Conservation (phyloP, 2,329 filamentous ascomycete species). For the Acrodontium crateriforme region DNA sequence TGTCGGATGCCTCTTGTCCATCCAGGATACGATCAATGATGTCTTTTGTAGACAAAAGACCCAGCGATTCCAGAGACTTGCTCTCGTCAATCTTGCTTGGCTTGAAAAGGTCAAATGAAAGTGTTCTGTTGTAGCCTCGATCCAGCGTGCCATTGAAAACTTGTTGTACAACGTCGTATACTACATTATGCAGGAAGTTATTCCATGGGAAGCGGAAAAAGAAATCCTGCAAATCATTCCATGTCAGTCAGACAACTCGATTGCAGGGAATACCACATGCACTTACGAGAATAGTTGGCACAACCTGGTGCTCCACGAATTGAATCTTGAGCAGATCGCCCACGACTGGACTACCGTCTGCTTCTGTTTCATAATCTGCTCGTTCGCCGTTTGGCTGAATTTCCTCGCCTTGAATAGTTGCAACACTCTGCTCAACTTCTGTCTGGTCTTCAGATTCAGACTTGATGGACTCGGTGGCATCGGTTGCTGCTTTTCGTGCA, state of each 20-base stretch:
- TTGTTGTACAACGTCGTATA: slow-evolving; percentile 97
- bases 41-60: slow-evolving; percentile 53
- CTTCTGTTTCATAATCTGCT: slow-evolving; percentile 40
- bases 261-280: not conserved
- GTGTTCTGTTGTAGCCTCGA: slow-evolving; percentile 74
- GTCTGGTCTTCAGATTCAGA: slow-evolving; percentile 4
- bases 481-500: slow-evolving; percentile 25
- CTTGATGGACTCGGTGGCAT: slow-evolving; percentile 3
- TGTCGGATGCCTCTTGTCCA: slow-evolving; percentile 75
- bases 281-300: slow-evolving; percentile 85
- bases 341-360: slow-evolving; percentile 61
- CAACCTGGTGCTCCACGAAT: slow-evolving; percentile 87
- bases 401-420: slow-evolving; percentile 17
- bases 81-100: slow-evolving; percentile 9
- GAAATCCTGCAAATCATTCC: slow-evolving; percentile 53
- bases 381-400: slow-evolving; percentile 12
- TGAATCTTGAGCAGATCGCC: slow-evolving; percentile 91
- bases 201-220: slow-evolving; percentile 99
- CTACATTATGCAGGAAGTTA: slow-evolving; percentile 97
- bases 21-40: slow-evolving; percentile 86
- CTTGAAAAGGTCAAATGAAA: slow-evolving; percentile 77
- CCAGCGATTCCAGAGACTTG: slow-evolving; percentile 10
- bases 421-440: slow-evolving; percentile 18
- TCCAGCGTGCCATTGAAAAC: slow-evolving; percentile 99
- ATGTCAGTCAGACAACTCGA: not conserved